Base-by-base conservation (phyloP, 2,329 filamentous ascomycete species). In the Cercospora janseana region DNA sequence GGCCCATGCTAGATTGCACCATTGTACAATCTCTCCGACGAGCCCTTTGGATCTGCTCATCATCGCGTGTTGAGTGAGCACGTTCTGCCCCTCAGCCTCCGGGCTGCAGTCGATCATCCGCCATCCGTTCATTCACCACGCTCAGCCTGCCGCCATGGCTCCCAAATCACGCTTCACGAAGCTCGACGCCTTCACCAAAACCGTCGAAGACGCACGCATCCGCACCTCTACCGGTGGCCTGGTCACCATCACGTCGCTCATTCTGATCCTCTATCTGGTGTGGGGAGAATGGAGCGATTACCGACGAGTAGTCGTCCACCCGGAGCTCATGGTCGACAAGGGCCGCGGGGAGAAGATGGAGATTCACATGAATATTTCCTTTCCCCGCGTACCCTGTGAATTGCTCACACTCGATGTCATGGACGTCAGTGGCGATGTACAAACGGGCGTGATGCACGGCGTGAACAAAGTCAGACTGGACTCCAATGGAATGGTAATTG, bases 321-420 rank as follows among this genome's bases (percentile, higher is more conserved):
- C 93, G 5, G 93, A 98, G 75, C 74, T 98, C 62, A 83, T 98
- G 52, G 93, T 98, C 15, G 94, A 98, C 69, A 96, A 97, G 74
- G 90, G 90, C 60, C 81, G 93, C 87, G 90, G 89, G 70, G 91
- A 98, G 78, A 89, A 92, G 71, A 97, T 98, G 92, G 93, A 97
- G 70, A 98, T 98, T 59, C 90, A 95, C 70, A 81, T 98, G 72
- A 98, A 98, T 75, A 85, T 98, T 53, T 93, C 89, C 38, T 98
- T 98, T 69, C 93, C 93, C 7, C 84, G 85, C 56, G 81, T 98
- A 60, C 93, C 93, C 7, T 98, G 93, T 74, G 92, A 97, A 71
- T 82, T 98, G 44, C 78, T 97, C 59, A 96, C 93, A 9, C 84
- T 98, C 63, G 93, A 98, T 69, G 92, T 98, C 49, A 98, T 98